phyloP scores from a whole-genome alignment of 139 green algal species.

The Prasinococcaceae sp. region DNA sequence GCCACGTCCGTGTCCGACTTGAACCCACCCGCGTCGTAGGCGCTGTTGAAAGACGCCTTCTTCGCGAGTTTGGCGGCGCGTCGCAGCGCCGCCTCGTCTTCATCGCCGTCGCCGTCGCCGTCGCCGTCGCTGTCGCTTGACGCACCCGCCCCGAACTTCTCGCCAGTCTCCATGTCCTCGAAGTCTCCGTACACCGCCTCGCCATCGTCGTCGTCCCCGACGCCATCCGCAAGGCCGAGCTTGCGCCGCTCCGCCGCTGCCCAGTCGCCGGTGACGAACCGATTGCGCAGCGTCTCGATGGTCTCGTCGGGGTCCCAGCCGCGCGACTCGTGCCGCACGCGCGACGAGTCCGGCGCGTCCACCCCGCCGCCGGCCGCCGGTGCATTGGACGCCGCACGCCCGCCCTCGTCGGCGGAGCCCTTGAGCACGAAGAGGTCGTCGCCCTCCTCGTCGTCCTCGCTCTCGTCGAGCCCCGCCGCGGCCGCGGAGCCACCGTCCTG shows the following conservation, averaged over 20 bases:
- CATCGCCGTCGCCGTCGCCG: background rate
- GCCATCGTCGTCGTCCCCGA: conserved; percentile 22
- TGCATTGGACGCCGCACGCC: too few species aligned
- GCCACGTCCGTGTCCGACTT: conserved; percentile 61
- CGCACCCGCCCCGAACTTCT: conserved; percentile 18
- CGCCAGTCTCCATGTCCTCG: conserved; percentile 84
- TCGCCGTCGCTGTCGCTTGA: too few species aligned
- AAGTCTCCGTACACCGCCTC: conserved; percentile 73
- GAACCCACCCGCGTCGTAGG: conserved; percentile 56
- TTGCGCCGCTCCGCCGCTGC: conserved; percentile 43
- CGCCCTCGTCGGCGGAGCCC: too few species aligned
- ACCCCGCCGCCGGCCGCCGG: too few species aligned
- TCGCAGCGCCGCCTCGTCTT: conserved; percentile 29
- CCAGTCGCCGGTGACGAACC: conserved; percentile 69
- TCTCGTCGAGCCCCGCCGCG: background rate
- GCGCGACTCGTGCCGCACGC: conserved; percentile 6
- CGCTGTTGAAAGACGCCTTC: too few species aligned
- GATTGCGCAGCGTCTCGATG: conserved; percentile 44
- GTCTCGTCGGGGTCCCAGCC: too few species aligned
- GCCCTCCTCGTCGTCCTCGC: conserved; percentile 28
- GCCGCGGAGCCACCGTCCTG: too few species aligned
- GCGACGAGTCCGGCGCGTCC: conserved; percentile 35
- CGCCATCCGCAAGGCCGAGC: conserved; percentile 29
- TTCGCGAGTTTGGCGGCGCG: too few species aligned
- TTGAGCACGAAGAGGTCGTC: conserved; percentile 38